These are phyloP conservation scores for Geranium incanum DNA, from an alignment of 441 rosid genomes.

Conservation along the genomic window DNA sequence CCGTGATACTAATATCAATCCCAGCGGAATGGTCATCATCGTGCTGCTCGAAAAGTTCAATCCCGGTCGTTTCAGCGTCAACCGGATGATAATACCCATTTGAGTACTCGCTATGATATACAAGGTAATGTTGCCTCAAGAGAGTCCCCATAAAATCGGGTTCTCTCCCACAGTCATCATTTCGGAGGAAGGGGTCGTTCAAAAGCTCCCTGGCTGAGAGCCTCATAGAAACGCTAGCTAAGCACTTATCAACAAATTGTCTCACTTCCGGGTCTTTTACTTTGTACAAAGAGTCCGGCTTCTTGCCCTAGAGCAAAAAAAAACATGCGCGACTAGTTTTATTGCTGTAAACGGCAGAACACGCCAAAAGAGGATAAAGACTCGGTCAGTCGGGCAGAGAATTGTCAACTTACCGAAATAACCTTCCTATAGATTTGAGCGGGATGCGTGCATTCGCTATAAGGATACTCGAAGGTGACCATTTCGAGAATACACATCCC, in stretches of 20 bases:
- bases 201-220: slow-evolving; percentile 80
- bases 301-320: slow-evolving; percentile 56
- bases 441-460: slow-evolving; percentile 80
- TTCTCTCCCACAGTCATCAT: slow-evolving; percentile 44
- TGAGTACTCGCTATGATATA: slow-evolving; percentile 20
- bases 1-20: slow-evolving; percentile 66
- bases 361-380: not conserved
- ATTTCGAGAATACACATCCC: slow-evolving; percentile 96
- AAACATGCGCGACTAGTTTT: slow-evolving; percentile 14
- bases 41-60: slow-evolving; percentile 57
- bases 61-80: slow-evolving; percentile 47
- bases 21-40: slow-evolving; percentile 49
- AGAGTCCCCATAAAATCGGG: slow-evolving; percentile 39
- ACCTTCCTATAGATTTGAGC: slow-evolving; percentile 99
- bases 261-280: slow-evolving; percentile 71
- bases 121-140: slow-evolving; percentile 47
- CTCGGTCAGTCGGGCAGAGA: not conserved
- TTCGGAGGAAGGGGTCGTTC: slow-evolving; percentile 62
- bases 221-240: slow-evolving; percentile 68
- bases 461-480: slow-evolving; percentile 93
- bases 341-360: not conserved
- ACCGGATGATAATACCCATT: slow-evolving; percentile 36
- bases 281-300: slow-evolving; percentile 74
- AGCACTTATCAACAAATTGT: slow-evolving; percentile 73
- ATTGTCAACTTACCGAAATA: slow-evolving; percentile 58